These are phyloP conservation scores for Termitomyces sp. DNA, from an alignment of 768 basidiomycete genomes.

Conservation along the genomic window DNA sequence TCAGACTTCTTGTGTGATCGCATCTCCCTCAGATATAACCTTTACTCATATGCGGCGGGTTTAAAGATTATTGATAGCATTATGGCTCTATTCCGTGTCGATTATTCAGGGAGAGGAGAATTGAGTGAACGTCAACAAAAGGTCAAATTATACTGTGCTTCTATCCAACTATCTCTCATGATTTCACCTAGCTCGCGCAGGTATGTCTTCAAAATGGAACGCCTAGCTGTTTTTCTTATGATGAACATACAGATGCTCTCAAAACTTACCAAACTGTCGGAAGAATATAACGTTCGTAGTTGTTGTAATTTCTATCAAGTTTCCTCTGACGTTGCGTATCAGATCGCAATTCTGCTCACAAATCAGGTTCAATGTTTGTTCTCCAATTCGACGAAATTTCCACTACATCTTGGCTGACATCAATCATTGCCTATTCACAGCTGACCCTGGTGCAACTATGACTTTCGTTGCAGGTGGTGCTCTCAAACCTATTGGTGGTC, in stretches of 20 bases:
- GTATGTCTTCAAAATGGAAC: conserved; percentile 29
- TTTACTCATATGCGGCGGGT: conserved; percentile 11
- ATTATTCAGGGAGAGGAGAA: conserved; percentile 92
- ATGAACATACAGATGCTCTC: conserved; percentile 68
- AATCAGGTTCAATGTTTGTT: conserved; percentile 86
- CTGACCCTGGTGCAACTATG: conserved; percentile 94
- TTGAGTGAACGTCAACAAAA: conserved; percentile 93
- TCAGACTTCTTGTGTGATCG: conserved; percentile 55
- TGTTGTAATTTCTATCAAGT: not conserved
- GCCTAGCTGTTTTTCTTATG: not conserved
- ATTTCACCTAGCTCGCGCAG: conserved; percentile 69
- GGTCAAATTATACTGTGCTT: conserved; percentile 29
- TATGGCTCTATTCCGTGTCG: conserved; percentile 94
- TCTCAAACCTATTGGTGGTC: conserved; percentile 87
- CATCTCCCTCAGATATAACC: not conserved
- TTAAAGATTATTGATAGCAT: conserved; percentile 90
- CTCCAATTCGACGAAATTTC: not conserved
- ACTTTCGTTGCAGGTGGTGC: conserved; percentile 94
- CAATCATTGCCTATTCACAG: conserved; percentile 30
- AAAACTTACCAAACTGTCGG: conserved; percentile 85
- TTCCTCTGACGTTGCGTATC: conserved; percentile 14
- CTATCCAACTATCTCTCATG: conserved; percentile 14
- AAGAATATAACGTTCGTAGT: conserved; percentile 77
- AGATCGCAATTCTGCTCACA: conserved; percentile 86
- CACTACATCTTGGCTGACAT: not conserved